Evolutionary conservation across 345 rosid species (phyloP), one percentile per base, ranked within the genome.

Genomic region (Euphorbia pulcherrima): DNA sequence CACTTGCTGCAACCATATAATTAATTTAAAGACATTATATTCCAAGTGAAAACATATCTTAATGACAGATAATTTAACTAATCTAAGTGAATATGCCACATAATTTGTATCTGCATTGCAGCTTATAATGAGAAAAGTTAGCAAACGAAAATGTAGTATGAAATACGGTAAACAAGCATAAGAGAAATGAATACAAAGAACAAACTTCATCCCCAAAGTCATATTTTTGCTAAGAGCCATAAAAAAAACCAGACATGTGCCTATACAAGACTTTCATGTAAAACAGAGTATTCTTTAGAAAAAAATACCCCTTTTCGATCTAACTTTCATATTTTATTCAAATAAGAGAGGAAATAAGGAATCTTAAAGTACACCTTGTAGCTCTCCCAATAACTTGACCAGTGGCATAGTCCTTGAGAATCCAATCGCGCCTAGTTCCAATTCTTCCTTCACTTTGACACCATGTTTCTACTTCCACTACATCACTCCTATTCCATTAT

Each of bases 401-500:
- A 37, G 83, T 88, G 11, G 82, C 83, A 74, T 71, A 79, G 57
- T 94, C 96, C 74, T 73, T 84, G 0, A 91, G 63, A 73, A 91
- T 84, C 95, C 99, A 91, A 64, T 94, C 97, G 60, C 99, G 94
- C 59, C 96, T 88, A n/a, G 95, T 91, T 73, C 97, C 95, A 18
- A 91, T 94, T 79, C 88, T 86, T 71, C 96, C 96, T 81, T 94
- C 96, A 66, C 87, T 76, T 64, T 94, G 97, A 69, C 90, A 89
- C 99, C 99, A 94, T 18, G 97, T 94, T 84, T 91, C 97, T 23
- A 94, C 87, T 83, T 94, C 95, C 77, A 91, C 75, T 44, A 91
- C 96, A 78, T 94, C 99, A 72, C 97, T 88, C 99, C 99, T 94
- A 68, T 16, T 56, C 59, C 35, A 74, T 60, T 52, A 30, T 29